Base-by-base conservation (phyloP, 352 stramenopile genomes). In the Elongisporangium anandrum region DNA sequence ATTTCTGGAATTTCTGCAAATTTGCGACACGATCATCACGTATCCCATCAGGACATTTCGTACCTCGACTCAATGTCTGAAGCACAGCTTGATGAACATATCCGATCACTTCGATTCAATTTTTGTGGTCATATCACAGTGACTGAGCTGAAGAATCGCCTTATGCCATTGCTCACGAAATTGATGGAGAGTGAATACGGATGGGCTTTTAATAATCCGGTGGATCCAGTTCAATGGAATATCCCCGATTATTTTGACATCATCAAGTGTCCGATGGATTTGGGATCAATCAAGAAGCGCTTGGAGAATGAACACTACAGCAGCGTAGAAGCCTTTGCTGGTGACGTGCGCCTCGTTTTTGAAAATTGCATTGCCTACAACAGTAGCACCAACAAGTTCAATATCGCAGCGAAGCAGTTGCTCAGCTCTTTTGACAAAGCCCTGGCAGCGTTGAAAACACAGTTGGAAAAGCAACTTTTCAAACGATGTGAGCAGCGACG, bases 241-340 rank as follows among this genome's bases (percentile, higher is more conserved):
- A 96, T 99, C 56, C 91, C 91, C 2, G 87, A 96, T 63, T 96
- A 96, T 59, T 92, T 94, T 56, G 81, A 96, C 38, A 90, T 96
- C 24, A 92, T 99, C 69, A 98, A 98, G 66, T 94, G 92, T 52
- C 97, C 97, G 0, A 99, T 99, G 97, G 97, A 99, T 75, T 81
- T 99, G 19, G 95, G 96, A 19, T 99, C 96, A n/a, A 98, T 99
- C 66, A 96, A 97, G 68, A 98, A 98, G 70, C 81, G 91, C 1
- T 65, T 99, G 24, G 96, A 99, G 61, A 96, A 90, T 67, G 89
- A 95, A 56, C 87, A 95, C 51, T 99, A 99, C 81, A 89, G 85
- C 66, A 94, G 85, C 12, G 87, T 94, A 17, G 85, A 95, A 55
- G 82, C 85, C 15, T 95, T 95, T 72, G 85, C 87, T 0, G 86